A percentile compares a stretch with the other conserved stretches of the same genome.
These are phyloP conservation scores for Urostyla sp. DNA, from an alignment of 73 alveolate species.

Conservation along the genomic window DNA sequence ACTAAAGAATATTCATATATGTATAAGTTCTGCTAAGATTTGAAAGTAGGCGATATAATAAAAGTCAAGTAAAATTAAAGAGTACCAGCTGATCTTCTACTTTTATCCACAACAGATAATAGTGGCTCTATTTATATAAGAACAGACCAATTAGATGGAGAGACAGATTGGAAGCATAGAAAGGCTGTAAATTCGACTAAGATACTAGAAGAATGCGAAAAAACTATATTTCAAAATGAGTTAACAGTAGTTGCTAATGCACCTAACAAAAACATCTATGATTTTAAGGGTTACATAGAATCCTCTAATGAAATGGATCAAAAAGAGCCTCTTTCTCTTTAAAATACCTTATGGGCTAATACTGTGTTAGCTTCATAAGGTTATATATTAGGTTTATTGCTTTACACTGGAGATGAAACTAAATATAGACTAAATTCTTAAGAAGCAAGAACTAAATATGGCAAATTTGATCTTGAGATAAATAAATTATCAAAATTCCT, in stretches of 20 bases:
- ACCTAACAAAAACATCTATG: conserved; percentile 74
- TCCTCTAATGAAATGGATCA: conserved; percentile 66
- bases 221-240: background rate
- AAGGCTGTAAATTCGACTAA: conserved; percentile 82
- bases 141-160: conserved; percentile 98
- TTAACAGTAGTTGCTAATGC: conserved; percentile 45
- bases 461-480: conserved; percentile 85
- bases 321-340: conserved; percentile 83
- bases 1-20: background rate
- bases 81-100: conserved; percentile 93
- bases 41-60: conserved; percentile 89
- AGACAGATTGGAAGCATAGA: conserved; percentile 98
- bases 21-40: background rate
- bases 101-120: conserved; percentile 83
- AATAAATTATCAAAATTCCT: conserved; percentile 73
- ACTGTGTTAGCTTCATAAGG: conserved; percentile 92
- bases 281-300: conserved; percentile 32
- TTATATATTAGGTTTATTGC: conserved; percentile 75
- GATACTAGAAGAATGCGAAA: conserved; percentile 24
- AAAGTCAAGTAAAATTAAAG: conserved; percentile 83
- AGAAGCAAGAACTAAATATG: conserved; percentile 87
- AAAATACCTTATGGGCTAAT: conserved; percentile 94
- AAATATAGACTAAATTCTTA: conserved; percentile 91
- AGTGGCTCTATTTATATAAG: conserved; percentile 84
- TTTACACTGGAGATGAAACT: conserved; percentile 96